These are phyloP conservation scores for Colletotrichum lindemuthianum DNA, from an alignment of 2,329 filamentous ascomycete genomes.

Conservation along the genomic window DNA sequence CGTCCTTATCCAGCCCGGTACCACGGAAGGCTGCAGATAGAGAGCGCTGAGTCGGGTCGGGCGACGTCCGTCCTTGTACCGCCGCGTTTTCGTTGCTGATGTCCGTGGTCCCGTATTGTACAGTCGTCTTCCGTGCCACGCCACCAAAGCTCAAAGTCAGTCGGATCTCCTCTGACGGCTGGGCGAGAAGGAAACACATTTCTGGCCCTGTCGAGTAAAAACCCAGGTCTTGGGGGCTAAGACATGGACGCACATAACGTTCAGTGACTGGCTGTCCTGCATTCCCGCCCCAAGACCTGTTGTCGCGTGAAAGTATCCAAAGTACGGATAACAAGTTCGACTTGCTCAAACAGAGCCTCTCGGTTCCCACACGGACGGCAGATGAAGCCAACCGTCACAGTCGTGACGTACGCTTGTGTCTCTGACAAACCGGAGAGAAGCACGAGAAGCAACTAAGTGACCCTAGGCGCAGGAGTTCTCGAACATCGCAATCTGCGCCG, in stretches of 20 bases:
- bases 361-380: neutral
- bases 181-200: neutral
- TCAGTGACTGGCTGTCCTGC: slow-evolving; percentile 1
- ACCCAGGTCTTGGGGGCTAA: slow-evolving; percentile 17
- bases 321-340: slow-evolving; percentile 2
- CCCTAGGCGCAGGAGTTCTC: slow-evolving; percentile 21
- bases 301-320: slow-evolving; percentile 17
- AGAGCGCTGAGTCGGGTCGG: slow-evolving; percentile 28
- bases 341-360: slow-evolving; percentile 8
- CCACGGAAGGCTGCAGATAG: slow-evolving; percentile 21
- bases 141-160: slow-evolving; percentile 15
- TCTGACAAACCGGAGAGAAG: slow-evolving; percentile 15
- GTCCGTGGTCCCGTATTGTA: slow-evolving; percentile 17
- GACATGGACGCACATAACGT: slow-evolving; percentile 30
- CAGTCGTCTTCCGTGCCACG: slow-evolving; percentile 9
- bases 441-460: slow-evolving; percentile 1
- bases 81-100: slow-evolving; percentile 15
- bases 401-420: slow-evolving; percentile 11
- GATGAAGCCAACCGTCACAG: neutral
- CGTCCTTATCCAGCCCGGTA: slow-evolving; percentile 6
- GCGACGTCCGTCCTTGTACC: slow-evolving; percentile 10
- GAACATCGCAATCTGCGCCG: slow-evolving; percentile 20
- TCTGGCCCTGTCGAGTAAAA: slow-evolving; percentile 22
- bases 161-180: neutral
- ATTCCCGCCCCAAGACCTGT: slow-evolving; percentile 7